Evolutionary conservation across 2,329 filamentous ascomycete species (phyloP), one percentile per base, ranked within the genome.

Genomic region (Fusarium papillatum): DNA sequence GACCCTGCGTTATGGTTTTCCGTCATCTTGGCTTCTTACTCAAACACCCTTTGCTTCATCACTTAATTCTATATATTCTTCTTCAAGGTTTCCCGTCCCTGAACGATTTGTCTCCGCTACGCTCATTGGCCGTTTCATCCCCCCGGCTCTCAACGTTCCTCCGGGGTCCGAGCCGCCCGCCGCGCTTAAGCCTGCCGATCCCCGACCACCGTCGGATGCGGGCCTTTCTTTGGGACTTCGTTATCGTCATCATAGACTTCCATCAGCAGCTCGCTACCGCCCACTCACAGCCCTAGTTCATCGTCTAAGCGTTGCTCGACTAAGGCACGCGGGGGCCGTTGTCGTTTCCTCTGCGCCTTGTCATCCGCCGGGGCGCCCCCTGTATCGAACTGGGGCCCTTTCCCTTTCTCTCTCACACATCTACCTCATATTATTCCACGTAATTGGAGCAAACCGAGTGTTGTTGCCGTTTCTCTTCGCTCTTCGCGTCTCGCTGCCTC

Each of bases 191-290:
- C 29, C 50, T 38, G 63, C 48, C 63, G 63, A 65, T 65, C 63
- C 46, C 34, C 34, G 24, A 57, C 41, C 48, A 53, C 63, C 36
- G 48, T 55, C 63, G 48, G 46, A 36, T 39, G 31, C 31, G 31
- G 31, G 34, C 38, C 26, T 46, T 46, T 48, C 43, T 29, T 26
- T 64, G 22, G 22, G 60, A 17, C 46, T 36, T 38, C 59, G 41
- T 57, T 50, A 65, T 48, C 53, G 50, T 74, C 74, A 76, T 76
- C 74, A 76, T 76, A 68, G 70, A 76, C 64, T 68, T 17, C 29
- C 62, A 34, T 46, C 55, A 62, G 59, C 60, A n/a, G 62, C 64
- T 71, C 70, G 48, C 67, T 76, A 43, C 60, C 50, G 62, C 66
- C 73, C 73, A 76, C 67, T 76, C 67, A 65, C 71, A 74, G 39